phyloP scores from a whole-genome alignment of 2,329 filamentous ascomycete species.

The Cephalotrichum gorgonifer region DNA sequence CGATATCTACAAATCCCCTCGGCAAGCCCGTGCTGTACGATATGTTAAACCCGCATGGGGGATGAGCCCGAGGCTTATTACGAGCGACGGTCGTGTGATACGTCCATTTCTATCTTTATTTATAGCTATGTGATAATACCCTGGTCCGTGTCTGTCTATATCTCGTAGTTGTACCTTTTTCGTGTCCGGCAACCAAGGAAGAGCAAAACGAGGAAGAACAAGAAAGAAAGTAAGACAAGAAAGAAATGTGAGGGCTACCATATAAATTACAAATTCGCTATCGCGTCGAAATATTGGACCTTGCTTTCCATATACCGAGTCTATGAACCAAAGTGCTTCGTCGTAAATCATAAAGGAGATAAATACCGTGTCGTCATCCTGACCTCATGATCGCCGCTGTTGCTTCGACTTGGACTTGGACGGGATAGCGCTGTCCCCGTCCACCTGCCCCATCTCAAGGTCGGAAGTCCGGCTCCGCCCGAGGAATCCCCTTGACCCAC shows the following conservation, averaged over 20 bases:
- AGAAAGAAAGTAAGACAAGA: too few relatives aligned
- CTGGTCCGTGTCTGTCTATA: neutral
- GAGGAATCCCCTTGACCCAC: conserved; percentile 7
- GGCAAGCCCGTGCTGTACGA: too few relatives aligned
- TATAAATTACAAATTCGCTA: neutral
- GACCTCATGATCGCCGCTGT: neutral
- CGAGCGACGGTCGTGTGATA: too few relatives aligned
- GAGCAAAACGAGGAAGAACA: neutral
- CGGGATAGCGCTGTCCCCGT: neutral
- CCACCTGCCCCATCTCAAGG: conserved; percentile 7
- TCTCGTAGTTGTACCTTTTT: too few relatives aligned
- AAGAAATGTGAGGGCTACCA: too few relatives aligned
- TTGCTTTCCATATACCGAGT: neutral
- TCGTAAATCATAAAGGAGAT: neutral
- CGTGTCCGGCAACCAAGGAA: neutral
- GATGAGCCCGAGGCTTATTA: too few relatives aligned
- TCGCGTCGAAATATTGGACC: neutral
- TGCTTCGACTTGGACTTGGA: neutral
- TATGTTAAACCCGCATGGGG: too few relatives aligned
- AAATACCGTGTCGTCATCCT: neutral
- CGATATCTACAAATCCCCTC: too few relatives aligned
- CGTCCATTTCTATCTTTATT: too few relatives aligned
- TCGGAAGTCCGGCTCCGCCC: conserved; percentile 7
- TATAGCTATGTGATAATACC: too few relatives aligned
- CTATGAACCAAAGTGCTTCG: too few relatives aligned